Evolutionary conservation across 1,139 yeast species (phyloP).

Genomic region (Suhomyces bokatorum): DNA sequence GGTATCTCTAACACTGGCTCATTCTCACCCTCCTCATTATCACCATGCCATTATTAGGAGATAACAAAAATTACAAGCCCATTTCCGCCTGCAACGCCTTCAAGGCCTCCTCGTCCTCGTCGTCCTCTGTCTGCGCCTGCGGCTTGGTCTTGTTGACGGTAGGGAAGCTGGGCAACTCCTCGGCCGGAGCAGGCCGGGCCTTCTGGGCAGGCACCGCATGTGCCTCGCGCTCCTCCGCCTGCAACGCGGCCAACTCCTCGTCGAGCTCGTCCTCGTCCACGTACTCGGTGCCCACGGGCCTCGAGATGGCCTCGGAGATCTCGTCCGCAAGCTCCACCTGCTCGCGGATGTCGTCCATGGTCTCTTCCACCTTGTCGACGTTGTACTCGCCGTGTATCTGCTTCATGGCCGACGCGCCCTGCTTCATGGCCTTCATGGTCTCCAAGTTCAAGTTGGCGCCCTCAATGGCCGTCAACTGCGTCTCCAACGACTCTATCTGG

Average conservation of each 20-base stretch:
- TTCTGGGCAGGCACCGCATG: constrained; percentile 25
- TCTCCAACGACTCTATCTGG: constrained; percentile 86
- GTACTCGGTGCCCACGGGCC: constrained; percentile 81
- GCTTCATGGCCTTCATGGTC: constrained; percentile 98
- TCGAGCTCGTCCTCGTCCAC: constrained; percentile 79
- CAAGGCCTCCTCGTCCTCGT: constrained; percentile 89
- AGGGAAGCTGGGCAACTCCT: constrained; percentile 52
- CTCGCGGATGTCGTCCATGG: constrained; percentile 98
- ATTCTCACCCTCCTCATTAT: too few species aligned
- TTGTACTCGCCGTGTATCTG: constrained; percentile 93
- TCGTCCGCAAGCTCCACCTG: constrained; percentile 95
- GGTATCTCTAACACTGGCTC: too few species aligned
- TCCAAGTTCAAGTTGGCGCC: constrained; percentile 94
- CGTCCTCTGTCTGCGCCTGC: constrained; percentile 57
- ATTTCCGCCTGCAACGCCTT: constrained; percentile 90
- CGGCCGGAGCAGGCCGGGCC: constrained; percentile 20
- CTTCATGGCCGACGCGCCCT: constrained; percentile 96
- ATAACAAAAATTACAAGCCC: constrained; percentile 59
- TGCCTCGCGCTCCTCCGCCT: constrained; percentile 68
- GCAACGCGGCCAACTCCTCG: constrained; percentile 86
- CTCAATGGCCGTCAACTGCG: constrained; percentile 87
- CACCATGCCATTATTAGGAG: not conserved
- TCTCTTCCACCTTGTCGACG: constrained; percentile 93
- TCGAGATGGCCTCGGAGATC: constrained; percentile 91
- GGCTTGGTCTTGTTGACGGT: constrained; percentile 40